phyloP scores from a whole-genome alignment of 2,329 filamentous ascomycete genomes.

The Xylariaceae sp. region DNA sequence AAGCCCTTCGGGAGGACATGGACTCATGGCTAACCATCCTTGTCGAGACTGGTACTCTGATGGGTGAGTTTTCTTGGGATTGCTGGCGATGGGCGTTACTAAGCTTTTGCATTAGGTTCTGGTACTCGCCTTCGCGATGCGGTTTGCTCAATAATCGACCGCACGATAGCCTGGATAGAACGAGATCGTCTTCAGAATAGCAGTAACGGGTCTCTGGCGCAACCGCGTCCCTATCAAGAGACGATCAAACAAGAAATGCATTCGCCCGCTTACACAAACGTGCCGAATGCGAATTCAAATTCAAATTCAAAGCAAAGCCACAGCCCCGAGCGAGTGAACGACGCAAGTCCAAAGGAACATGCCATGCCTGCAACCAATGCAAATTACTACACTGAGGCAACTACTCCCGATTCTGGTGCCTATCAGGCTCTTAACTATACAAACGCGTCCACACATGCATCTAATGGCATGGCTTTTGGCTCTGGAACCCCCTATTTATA shows the following conservation, averaged over 20 bases:
- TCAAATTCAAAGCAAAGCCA: constrained; percentile 19
- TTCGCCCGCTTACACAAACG: constrained; percentile 28
- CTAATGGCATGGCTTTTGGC: constrained; percentile 28
- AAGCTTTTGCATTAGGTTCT: constrained; percentile 37
- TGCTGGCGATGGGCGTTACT: constrained; percentile 3
- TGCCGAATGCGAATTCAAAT: constrained; percentile 22
- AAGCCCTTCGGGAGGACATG: constrained; percentile 63
- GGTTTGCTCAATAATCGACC: constrained; percentile 47
- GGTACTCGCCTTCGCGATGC: constrained; percentile 43
- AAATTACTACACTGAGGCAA: constrained; percentile 29
- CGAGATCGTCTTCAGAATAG: constrained; percentile 43
- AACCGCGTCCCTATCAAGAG: constrained; percentile 26
- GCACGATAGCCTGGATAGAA: constrained; percentile 51
- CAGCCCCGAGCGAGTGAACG: constrained; percentile 23
- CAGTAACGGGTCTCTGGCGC: constrained; percentile 16
- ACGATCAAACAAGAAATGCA: constrained; percentile 33
- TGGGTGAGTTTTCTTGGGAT: constrained; percentile 49
- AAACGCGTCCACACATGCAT: constrained; percentile 24
- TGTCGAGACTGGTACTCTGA: constrained; percentile 59
- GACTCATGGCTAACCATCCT: constrained; percentile 64
- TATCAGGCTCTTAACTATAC: constrained; percentile 30
- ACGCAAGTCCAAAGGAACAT: constrained; percentile 21
- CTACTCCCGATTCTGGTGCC: constrained; percentile 25
- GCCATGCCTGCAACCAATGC: constrained; percentile 24
- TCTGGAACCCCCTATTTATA: constrained; percentile 30